A percentile compares a stretch with the other conserved stretches of the same genome.
Evolutionary conservation across 768 basidiomycete genomes (phyloP).

Genomic region (Lyophyllum decastes): DNA sequence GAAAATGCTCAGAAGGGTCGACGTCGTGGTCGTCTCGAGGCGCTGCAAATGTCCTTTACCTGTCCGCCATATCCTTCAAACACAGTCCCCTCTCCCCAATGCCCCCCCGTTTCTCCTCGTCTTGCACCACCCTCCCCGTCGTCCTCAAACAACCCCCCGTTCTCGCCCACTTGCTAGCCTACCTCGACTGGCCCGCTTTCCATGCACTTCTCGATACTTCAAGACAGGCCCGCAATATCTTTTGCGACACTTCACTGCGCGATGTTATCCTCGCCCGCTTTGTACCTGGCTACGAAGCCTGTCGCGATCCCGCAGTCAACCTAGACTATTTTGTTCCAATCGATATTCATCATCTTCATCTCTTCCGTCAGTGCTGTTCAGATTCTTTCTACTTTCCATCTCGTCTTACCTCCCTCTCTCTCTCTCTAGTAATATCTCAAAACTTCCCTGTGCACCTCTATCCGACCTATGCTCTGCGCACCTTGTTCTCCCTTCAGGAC

Average conservation of each 20-base stretch:
- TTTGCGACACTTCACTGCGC: slow-evolving; percentile 28
- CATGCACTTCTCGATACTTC: slow-evolving; percentile 42
- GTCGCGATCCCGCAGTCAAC: slow-evolving; percentile 41
- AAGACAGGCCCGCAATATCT: slow-evolving; percentile 28
- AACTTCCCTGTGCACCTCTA: slow-evolving; percentile 66
- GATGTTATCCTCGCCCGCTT: slow-evolving; percentile 48
- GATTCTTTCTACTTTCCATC: slow-evolving; percentile 13
- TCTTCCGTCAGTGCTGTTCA: slow-evolving; percentile 60
- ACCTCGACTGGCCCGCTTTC: slow-evolving; percentile 40
- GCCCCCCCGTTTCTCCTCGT: neutral
- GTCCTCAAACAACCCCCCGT: slow-evolving; percentile 20
- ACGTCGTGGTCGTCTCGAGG: slow-evolving; percentile 10
- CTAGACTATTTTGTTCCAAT: slow-evolving; percentile 49
- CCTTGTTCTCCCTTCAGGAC: slow-evolving; percentile 41
- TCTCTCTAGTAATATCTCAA: slow-evolving; percentile 61
- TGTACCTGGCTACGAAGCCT: slow-evolving; percentile 57
- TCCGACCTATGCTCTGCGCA: slow-evolving; percentile 63
- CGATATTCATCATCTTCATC: slow-evolving; percentile 58
- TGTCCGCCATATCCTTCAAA: neutral
- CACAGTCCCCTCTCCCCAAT: neutral
- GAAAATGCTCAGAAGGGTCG: slow-evolving; percentile 1
- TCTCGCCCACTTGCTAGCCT: slow-evolving; percentile 28
- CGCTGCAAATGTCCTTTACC: slow-evolving; percentile 10
- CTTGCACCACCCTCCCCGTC: neutral
- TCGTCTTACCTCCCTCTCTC: slow-evolving; percentile 1